Evolutionary conservation across 768 basidiomycete genomes (phyloP), one percentile per base, ranked within the genome.

Genomic region (Kwoniella dejecticola): DNA sequence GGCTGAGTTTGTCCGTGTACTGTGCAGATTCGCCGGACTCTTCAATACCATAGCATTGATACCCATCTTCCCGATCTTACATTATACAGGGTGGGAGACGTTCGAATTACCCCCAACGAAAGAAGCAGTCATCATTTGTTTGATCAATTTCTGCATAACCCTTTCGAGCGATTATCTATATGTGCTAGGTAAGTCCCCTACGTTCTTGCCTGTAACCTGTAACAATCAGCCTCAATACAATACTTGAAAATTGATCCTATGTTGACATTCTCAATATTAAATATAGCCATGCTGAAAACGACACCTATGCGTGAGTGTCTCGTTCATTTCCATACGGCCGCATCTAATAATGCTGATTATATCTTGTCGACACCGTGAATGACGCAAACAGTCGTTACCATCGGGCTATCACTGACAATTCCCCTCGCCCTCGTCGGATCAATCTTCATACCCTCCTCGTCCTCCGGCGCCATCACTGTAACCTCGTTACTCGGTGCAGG

Each of bases 201-300:
- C n/a, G n/a, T n/a, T n/a, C n/a, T n/a, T n/a, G n/a, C n/a, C n/a
- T n/a, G n/a, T n/a, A n/a, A n/a, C n/a, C n/a, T n/a, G n/a, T n/a
- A n/a, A n/a, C n/a, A n/a, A n/a, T 62, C 45, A 19, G 10, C 8
- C 8, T 38, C 17, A 8, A 17, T 38, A 38, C n/a, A 29, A 30
- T n/a, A n/a, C 19, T 52, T 30, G 17, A 27, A 23, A 15, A n/a
- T 19, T 13, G 3, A 19, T 17, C 13, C 15, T 58, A 23, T 27
- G 2, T 55, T 41, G 36, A 27, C 53, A n/a, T n/a, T n/a, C n/a
- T n/a, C n/a, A n/a, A n/a, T n/a, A n/a, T n/a, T n/a, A n/a, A n/a
- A n/a, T n/a, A 74, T 91, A 19, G 89, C 93, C 2, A 95, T 97
- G 92, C 85, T 99, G 64, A 95, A 94, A 81, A 99, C 95, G 6